Evolutionary conservation across 345 rosid genomes (phyloP), one percentile per base, ranked within the genome.

Genomic region (Sapria himalayana): DNA sequence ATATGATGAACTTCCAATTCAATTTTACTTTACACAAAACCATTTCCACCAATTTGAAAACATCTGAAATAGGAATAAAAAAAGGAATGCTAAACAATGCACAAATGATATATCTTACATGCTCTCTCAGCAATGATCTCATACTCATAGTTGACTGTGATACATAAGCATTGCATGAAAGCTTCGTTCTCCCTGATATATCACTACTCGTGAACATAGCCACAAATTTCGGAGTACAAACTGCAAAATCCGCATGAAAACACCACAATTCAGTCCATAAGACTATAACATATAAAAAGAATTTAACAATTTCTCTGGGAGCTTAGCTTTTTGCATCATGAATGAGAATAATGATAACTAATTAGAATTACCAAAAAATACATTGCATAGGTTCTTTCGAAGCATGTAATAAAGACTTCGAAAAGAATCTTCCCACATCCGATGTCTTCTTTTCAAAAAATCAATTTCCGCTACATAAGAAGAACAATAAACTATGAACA

Each of bases 351-450:
- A n/a, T n/a, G n/a, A n/a, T n/a, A n/a, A n/a, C n/a, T n/a, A n/a
- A n/a, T n/a, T n/a, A n/a, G n/a, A n/a, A 31, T 68, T 74, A 89
- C 98, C 95, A 52, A 82, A 89, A 58, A 84, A 89, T 41, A 76
- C 43, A 54, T 57, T 55, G 63, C 92, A 89, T 29, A 47, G 53
- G 33, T 66, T 70, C 67, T 76, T 75, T 55, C 93, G 76, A 47
- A 76, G 66, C 79, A 74, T 64, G 65, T 60, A 79, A 57, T 72
- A 89, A 16, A 89, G 79, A 71, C 73, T 80, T 36, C 73, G 77
- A 61, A 84, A 82, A 46, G 95, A 81, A 22, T 89, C 95, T 67
- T 77, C 81, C 98, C 98, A 89, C 9, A 65, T 70, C 35, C 49
- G 39, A 31, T 57, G 76, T 39, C 95, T 65, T 46, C 74, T 71